Conservation (phyloP, 768 basidiomycete species). For the Dentipellis sp. region DNA sequence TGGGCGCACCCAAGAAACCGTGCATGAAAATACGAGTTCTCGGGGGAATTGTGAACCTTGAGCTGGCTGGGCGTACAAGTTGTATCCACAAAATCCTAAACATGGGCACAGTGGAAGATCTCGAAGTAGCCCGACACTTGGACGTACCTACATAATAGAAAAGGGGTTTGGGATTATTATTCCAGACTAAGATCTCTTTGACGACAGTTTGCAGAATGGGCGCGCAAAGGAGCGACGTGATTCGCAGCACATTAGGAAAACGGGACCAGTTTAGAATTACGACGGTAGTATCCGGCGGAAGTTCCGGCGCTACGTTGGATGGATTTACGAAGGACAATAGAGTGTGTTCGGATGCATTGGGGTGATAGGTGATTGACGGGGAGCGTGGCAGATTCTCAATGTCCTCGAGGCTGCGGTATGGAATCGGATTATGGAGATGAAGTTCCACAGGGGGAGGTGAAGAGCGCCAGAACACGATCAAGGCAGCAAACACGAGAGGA, state of each 20-base stretch:
- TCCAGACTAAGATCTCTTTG: constrained; percentile 48
- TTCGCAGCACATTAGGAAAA: constrained; percentile 48
- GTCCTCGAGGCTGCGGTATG: neutral
- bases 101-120: constrained; percentile 25
- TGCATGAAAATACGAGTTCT: constrained; percentile 53
- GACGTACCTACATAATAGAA: constrained; percentile 29
- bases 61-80: constrained; percentile 38
- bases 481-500: too few species aligned
- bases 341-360: neutral
- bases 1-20: constrained; percentile 49
- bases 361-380: neutral
- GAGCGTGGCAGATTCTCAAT: neutral
- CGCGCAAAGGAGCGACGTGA: constrained; percentile 43
- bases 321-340: neutral
- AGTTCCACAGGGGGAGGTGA: too few species aligned
- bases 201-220: constrained; percentile 36
- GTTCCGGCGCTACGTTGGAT: neutral
- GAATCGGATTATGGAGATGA: too few species aligned
- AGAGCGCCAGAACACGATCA: too few species aligned
- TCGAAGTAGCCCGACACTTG: too few species aligned
- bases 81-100: constrained; percentile 3
- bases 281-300: constrained; percentile 21
- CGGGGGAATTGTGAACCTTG: constrained; percentile 45
- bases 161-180: constrained; percentile 42
- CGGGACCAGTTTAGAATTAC: constrained; percentile 64